Evolutionary conservation across 768 basidiomycete genomes (phyloP).

Genomic region (Rhodotorula graminis): DNA sequence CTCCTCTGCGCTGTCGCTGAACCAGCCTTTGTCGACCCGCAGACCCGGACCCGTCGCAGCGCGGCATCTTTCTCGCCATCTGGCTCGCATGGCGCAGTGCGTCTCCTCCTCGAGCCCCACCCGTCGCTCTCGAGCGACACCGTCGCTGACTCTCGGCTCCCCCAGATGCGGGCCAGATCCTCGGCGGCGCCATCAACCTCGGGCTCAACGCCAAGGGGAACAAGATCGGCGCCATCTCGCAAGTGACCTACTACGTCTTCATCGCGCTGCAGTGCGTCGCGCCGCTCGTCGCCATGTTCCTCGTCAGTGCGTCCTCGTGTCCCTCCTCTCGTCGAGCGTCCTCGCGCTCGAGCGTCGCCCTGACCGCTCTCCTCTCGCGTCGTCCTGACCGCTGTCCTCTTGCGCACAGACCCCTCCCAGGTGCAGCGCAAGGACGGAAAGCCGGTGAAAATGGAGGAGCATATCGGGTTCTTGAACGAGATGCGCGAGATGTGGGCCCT

Average conservation of each 20-base stretch:
- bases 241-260: conserved; percentile 20
- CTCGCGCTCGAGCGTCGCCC: too few species aligned
- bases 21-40: not conserved
- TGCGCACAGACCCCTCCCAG: not conserved
- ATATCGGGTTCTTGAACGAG: conserved; percentile 6
- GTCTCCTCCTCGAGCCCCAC: not conserved
- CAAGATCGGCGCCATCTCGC: not conserved
- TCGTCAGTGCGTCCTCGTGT: conserved; percentile 6
- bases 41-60: conserved; percentile 12
- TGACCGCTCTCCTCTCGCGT: not conserved
- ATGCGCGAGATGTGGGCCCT: conserved; percentile 9
- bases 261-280: conserved; percentile 23
- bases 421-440: conserved; percentile 10
- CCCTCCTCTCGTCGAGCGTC: too few species aligned
- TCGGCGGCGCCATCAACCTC: conserved; percentile 45
- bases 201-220: conserved; percentile 41
- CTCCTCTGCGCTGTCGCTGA: not conserved
- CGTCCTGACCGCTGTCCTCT: not conserved
- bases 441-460: not conserved
- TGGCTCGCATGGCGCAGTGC: conserved; percentile 41
- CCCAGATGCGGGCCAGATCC: conserved; percentile 39
- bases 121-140: too few species aligned
- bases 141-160: too few species aligned
- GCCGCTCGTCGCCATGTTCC: conserved; percentile 4
- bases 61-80: conserved; percentile 29